Evolutionary conservation across 2,329 filamentous ascomycete species (phyloP).

Genomic region (Aureobasidium lini): DNA sequence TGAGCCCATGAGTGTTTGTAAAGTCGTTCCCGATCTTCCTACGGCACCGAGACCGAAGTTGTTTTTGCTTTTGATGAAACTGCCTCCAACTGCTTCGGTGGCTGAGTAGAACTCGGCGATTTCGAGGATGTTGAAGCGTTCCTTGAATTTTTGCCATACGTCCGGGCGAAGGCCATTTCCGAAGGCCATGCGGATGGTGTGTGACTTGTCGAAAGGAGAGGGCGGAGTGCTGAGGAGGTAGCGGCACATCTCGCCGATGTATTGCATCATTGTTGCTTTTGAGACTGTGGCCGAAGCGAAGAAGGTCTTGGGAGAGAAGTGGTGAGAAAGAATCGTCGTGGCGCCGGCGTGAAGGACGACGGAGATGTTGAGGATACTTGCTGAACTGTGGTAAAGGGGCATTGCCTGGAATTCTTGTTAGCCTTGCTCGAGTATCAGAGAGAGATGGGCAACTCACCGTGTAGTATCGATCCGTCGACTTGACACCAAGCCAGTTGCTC

Average conservation of each 20-base stretch:
- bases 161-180: conserved; percentile 82
- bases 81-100: conserved; percentile 51
- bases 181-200: conserved; percentile 67
- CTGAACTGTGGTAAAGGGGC: conserved; percentile 84
- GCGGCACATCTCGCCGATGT: conserved; percentile 80
- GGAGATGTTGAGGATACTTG: conserved; percentile 59
- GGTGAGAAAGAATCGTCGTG: conserved; percentile 65
- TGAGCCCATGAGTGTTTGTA: conserved; percentile 45
- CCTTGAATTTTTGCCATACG: conserved; percentile 76
- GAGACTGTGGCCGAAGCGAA: conserved; percentile 68
- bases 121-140: conserved; percentile 48
- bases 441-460: conserved; percentile 32
- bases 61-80: conserved; percentile 68
- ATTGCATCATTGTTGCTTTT: conserved; percentile 70
- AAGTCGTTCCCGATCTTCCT: conserved; percentile 61
- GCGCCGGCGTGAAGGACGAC: conserved; percentile 58
- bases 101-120: conserved; percentile 33
- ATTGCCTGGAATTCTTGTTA: conserved; percentile 45
- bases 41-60: conserved; percentile 69
- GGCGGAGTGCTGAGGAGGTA: conserved; percentile 66
- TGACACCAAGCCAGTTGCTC: conserved; percentile 49
- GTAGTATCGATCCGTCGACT: conserved; percentile 72
- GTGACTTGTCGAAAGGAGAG: conserved; percentile 61
- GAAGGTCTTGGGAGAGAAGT: conserved; percentile 70
- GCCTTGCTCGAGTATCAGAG: not conserved